Conservation (phyloP, 2,329 filamentous ascomycete genomes). For the Ascomycota sp. region DNA sequence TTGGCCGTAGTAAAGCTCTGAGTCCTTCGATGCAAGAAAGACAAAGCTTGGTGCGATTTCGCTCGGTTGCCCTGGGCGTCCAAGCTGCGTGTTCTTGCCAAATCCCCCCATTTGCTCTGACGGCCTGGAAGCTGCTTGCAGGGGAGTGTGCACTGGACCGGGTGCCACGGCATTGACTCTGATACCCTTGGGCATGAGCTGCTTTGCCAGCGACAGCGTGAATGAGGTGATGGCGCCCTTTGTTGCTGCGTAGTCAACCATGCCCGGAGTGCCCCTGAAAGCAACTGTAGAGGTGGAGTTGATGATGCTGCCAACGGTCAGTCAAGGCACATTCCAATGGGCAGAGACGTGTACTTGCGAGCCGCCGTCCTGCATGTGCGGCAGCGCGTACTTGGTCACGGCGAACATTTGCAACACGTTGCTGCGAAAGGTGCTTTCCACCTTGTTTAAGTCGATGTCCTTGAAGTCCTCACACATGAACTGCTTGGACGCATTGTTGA, state of each 20-base stretch:
- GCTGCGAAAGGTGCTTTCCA: constrained; percentile 32
- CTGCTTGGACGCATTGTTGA: constrained; percentile 38
- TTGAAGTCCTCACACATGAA: constrained; percentile 27
- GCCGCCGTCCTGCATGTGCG: constrained; percentile 27
- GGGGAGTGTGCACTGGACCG: constrained; percentile 20
- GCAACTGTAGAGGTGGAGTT: constrained; percentile 31
- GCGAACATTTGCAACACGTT: constrained; percentile 37
- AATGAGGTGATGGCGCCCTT: constrained; percentile 36
- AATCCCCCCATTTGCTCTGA: constrained; percentile 23
- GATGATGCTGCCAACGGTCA: constrained; percentile 30
- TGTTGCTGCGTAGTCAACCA: constrained; percentile 33
- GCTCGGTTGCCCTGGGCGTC: constrained; percentile 19
- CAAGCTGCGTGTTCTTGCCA: constrained; percentile 15
- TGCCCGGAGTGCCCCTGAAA: constrained; percentile 25
- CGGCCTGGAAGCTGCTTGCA: constrained; percentile 19
- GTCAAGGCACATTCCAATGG: background rate
- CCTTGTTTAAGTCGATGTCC: constrained; percentile 29
- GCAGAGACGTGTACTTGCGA: constrained; percentile 11
- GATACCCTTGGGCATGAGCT: constrained; percentile 32
- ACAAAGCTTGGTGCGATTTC: constrained; percentile 4
- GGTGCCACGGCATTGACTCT: constrained; percentile 26
- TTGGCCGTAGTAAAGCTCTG: constrained; percentile 17
- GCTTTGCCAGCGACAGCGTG: constrained; percentile 27
- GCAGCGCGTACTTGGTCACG: constrained; percentile 32
- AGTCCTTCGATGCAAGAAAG: constrained; percentile 18